phyloP scores from a whole-genome alignment of 306 rosid species.

The Ceratonia siliqua region DNA sequence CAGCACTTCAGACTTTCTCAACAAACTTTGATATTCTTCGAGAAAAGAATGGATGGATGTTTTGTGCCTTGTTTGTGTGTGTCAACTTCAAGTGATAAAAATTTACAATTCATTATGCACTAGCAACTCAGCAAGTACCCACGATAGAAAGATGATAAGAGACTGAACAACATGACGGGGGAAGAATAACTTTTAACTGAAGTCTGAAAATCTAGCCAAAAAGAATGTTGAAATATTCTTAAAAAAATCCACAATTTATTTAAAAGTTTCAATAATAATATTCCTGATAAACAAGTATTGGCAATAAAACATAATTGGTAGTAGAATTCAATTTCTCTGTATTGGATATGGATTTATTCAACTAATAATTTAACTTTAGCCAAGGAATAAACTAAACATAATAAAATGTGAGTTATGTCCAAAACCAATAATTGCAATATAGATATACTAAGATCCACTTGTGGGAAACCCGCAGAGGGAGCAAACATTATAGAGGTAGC shows the following conservation, averaged over 20 bases:
- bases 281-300: background rate
- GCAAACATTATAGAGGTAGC: background rate
- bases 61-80: background rate
- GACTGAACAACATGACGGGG: background rate
- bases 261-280: background rate
- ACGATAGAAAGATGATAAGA: background rate
- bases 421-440: slow-evolving; percentile 9
- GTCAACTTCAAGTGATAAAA: background rate
- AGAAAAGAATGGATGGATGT: background rate
- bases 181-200: background rate
- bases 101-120: background rate
- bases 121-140: background rate
- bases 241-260: background rate
- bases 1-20: slow-evolving; percentile 8
- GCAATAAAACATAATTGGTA: background rate
- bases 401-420: background rate
- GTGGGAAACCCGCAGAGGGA: background rate
- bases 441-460: slow-evolving; percentile 7
- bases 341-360: background rate
- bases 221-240: background rate
- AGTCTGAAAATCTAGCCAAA: slow-evolving; percentile 9
- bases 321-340: background rate
- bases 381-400: background rate
- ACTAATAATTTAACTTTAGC: background rate
- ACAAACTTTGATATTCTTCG: background rate